Base-by-base conservation (phyloP, 306 rosid species). In the Medicago arabica region DNA sequence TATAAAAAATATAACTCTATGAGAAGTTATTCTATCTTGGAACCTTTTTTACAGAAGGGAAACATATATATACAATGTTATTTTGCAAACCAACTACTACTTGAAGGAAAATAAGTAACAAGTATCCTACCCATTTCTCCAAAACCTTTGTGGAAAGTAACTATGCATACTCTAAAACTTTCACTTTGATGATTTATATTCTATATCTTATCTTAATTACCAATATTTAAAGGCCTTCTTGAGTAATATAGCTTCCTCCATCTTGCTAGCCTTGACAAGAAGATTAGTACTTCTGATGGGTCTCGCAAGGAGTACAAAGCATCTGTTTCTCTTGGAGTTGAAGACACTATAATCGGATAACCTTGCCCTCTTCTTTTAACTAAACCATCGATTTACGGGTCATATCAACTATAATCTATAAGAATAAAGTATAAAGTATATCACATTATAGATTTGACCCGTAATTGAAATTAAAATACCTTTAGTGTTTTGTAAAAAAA, bases 281-380 rank as follows among this genome's bases (percentile, higher is more conserved):
- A 92, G 53, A 67, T 76, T 60, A 87, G 54, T 15, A 95, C 98
- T 67, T 92, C 92, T 0, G 96, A 86, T 0, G 98, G 97, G 13
- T 92, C 97, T 6, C 83, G 78, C 89, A 95, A 65, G 44, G 97
- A 90, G 81, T 86, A 86, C 7, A 34, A 75, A 78, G 97, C 98
- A 31, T 69, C 71, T 58, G 98, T 95, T 19, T 90, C 92, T 87
- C 86, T 90, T 12, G 97, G 92, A 58, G 43, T 81, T 39, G 97
- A 83, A 55, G 98, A 82, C 67, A 95, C 98, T 53, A 95, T 58
- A 51, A 95, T 95, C 54, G 97, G 91, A 84, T 85, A 87, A 41
- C 98, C 98, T 74, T 86, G 83, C 58, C 90, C 97, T 87, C 87
- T 87, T 3, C 79, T 78, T 72, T 79, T 68, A n/a, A n/a, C n/a